These are phyloP conservation scores for Cladosporium colombiae DNA, from an alignment of 2,329 filamentous ascomycete species.

Conservation along the genomic window DNA sequence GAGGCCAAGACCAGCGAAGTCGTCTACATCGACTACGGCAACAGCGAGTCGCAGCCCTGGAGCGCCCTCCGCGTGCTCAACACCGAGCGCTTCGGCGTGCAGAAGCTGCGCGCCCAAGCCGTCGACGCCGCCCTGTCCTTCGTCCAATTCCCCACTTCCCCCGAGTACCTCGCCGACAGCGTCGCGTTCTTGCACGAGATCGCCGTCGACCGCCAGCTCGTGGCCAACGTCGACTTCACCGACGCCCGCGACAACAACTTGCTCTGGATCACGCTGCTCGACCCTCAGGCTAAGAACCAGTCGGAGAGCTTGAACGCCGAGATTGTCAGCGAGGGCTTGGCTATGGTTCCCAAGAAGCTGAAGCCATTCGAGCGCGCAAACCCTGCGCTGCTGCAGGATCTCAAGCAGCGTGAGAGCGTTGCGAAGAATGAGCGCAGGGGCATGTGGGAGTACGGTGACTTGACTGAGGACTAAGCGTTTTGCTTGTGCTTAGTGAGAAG, in stretches of 20 bases:
- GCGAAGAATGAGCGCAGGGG: conserved; percentile 80
- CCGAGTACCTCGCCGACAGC: conserved; percentile 82
- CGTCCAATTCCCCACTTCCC: conserved; percentile 74
- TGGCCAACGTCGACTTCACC: conserved; percentile 86
- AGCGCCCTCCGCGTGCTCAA: conserved; percentile 77
- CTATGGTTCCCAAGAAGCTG: conserved; percentile 88
- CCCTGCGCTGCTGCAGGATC: conserved; percentile 67
- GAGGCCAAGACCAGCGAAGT: conserved; percentile 86
- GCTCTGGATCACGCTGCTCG: conserved; percentile 80
- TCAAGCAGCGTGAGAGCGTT: conserved; percentile 72
- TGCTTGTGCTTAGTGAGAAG: neutral
- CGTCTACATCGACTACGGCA: conserved; percentile 94
- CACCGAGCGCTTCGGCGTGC: conserved; percentile 73
- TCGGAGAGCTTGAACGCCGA: conserved; percentile 71
- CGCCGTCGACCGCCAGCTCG: conserved; percentile 71
- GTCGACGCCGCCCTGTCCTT: conserved; percentile 84
- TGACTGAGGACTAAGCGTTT: conserved; percentile 71
- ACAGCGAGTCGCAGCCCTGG: conserved; percentile 88
- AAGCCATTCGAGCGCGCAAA: conserved; percentile 86
- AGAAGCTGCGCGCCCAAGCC: conserved; percentile 85
- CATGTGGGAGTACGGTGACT: conserved; percentile 98
- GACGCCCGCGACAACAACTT: conserved; percentile 77
- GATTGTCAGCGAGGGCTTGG: conserved; percentile 77
- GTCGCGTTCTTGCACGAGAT: conserved; percentile 73
- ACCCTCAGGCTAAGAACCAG: conserved; percentile 70